Conservation (phyloP, 2,329 filamentous ascomycete genomes). For the Ophiocordyceps robertsii region DNA sequence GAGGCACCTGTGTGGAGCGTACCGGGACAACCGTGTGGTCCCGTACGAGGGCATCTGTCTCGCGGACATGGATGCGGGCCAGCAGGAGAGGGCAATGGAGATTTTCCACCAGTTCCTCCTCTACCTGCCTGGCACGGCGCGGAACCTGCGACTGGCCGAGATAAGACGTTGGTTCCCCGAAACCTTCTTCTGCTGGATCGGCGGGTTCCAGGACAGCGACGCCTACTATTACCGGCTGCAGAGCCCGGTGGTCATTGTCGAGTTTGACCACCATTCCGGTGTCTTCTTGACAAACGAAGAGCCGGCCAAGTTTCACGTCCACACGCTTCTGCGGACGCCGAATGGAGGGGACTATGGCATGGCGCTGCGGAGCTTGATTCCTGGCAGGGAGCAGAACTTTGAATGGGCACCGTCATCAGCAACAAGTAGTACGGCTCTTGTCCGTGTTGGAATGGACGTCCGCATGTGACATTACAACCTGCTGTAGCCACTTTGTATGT, state of each 20-base stretch:
- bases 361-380: constrained; percentile 27
- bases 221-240: constrained; percentile 70
- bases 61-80: constrained; percentile 27
- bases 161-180: constrained; percentile 45
- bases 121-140: constrained; percentile 19
- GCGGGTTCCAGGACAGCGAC: constrained; percentile 50
- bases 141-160: constrained; percentile 39
- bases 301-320: constrained; percentile 75
- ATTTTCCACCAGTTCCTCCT: neutral
- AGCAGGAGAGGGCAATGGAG: constrained; percentile 27
- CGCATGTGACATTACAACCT: too few relatives aligned
- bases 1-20: constrained; percentile 64
- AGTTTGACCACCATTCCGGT: constrained; percentile 71
- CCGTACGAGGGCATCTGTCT: constrained; percentile 58
- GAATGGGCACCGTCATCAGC: too few relatives aligned
- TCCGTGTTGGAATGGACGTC: too few relatives aligned
- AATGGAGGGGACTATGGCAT: constrained; percentile 67
- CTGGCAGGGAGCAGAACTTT: constrained; percentile 13
- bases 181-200: constrained; percentile 73
- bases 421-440: constrained; percentile 1
- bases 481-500: too few relatives aligned
- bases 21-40: constrained; percentile 63
- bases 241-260: constrained; percentile 58
- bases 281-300: constrained; percentile 62
- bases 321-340: constrained; percentile 58